phyloP scores from a whole-genome alignment of 2,329 filamentous ascomycete genomes.

The Fusarium brachygibbosum region DNA sequence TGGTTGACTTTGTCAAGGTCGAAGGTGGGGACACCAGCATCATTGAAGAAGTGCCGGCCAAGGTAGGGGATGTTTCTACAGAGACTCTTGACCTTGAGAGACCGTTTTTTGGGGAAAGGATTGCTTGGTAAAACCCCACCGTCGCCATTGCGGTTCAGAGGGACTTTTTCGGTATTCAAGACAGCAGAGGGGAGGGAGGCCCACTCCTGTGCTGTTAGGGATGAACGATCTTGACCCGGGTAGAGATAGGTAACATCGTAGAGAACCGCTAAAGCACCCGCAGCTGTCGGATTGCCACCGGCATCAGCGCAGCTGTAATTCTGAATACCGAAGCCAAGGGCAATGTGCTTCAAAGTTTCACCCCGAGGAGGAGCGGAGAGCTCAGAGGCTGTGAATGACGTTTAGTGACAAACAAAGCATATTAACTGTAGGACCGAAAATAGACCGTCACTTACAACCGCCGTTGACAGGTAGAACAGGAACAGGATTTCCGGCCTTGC shows the following conservation, averaged over 20 bases:
- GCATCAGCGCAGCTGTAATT: no score
- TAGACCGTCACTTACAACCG: slow-evolving; percentile 49
- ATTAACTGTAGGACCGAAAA: neutral
- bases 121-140: slow-evolving; percentile 57
- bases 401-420: slow-evolving; percentile 27
- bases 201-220: slow-evolving; percentile 57
- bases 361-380: slow-evolving; percentile 58
- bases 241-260: slow-evolving; percentile 63
- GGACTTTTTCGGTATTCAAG: slow-evolving; percentile 59
- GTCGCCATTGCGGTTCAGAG: slow-evolving; percentile 61
- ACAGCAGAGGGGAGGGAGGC: slow-evolving; percentile 56
- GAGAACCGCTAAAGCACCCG: no score
- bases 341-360: no score
- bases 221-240: slow-evolving; percentile 57
- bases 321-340: no score
- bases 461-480: slow-evolving; percentile 56
- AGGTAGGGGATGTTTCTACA: slow-evolving; percentile 57
- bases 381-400: slow-evolving; percentile 53
- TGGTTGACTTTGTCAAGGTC: slow-evolving; percentile 60
- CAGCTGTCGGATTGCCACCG: no score
- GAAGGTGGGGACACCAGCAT: slow-evolving; percentile 68
- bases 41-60: slow-evolving; percentile 78
- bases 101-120: slow-evolving; percentile 60
- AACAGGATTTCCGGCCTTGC: no score
- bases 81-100: slow-evolving; percentile 56